A percentile compares a stretch with the other conserved stretches of the same genome.
Conservation (phyloP, 345 rosid species). For the Eucalyptus marginata region DNA sequence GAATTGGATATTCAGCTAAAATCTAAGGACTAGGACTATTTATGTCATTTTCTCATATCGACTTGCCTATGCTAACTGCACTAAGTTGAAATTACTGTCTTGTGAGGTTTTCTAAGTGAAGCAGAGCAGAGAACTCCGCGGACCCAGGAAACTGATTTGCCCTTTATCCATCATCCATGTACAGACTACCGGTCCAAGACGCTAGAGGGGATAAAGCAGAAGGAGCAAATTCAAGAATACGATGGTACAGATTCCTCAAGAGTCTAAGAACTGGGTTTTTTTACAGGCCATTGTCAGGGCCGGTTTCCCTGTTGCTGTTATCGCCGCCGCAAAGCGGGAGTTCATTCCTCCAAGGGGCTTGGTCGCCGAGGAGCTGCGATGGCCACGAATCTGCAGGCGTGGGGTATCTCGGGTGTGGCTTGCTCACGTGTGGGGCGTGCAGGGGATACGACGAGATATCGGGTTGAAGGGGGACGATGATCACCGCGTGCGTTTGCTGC, state of each 20-base stretch:
- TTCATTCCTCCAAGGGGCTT: constrained; percentile 7
- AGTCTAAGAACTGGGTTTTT: neutral
- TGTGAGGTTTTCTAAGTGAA: neutral
- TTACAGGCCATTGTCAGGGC: neutral
- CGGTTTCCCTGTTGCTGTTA: constrained; percentile 3
- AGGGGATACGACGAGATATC: constrained; percentile 23
- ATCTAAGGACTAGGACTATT: too few species aligned
- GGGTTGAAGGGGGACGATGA: constrained; percentile 55
- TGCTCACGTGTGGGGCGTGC: constrained; percentile 36
- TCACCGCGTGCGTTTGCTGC: constrained; percentile 41
- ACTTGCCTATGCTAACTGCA: neutral
- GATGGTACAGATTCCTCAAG: neutral
- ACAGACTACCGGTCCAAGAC: neutral
- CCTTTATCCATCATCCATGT: neutral
- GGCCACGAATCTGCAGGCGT: constrained; percentile 75
- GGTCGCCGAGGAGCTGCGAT: constrained; percentile 52
- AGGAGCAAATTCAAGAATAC: neutral
- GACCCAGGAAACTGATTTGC: neutral
- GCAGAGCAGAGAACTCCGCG: neutral
- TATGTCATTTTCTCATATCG: neutral
- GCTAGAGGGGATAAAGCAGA: neutral
- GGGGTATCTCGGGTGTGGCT: constrained; percentile 87
- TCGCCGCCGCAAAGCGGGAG: neutral
- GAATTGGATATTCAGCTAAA: too few species aligned
- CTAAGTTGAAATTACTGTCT: neutral